Percentiles rank a stretch among this genome's conserved stretches.
Evolutionary conservation across 192 early-diverging fungal genomes (phyloP).

Genomic region (Gryganskiella cystojenkinii): DNA sequence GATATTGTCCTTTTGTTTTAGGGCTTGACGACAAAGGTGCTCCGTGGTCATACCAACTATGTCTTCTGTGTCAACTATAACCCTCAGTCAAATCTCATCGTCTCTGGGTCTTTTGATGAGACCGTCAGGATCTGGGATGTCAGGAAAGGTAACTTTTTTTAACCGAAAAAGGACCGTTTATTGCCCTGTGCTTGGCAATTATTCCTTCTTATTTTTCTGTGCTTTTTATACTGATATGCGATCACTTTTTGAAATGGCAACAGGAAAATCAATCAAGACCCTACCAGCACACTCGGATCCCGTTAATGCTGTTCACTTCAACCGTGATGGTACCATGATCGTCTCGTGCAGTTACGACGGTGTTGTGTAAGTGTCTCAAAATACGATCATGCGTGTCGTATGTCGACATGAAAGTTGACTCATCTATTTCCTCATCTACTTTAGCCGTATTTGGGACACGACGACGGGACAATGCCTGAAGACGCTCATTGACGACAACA

Average conservation of each 20-base stretch:
- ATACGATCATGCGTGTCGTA: too few relatives aligned
- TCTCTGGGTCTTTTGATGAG: slow-evolving; percentile 98
- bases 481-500: slow-evolving; percentile 95
- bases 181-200: not conserved
- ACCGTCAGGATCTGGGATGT: slow-evolving; percentile 98
- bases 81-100: slow-evolving; percentile 92
- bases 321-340: slow-evolving; percentile 96
- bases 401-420: too few relatives aligned
- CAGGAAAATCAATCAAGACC: slow-evolving; percentile 88
- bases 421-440: slow-evolving; percentile 2
- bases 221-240: not conserved
- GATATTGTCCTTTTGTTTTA: slow-evolving; percentile 22
- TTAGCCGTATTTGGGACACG: slow-evolving; percentile 98
- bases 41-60: slow-evolving; percentile 95
- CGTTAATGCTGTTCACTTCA: slow-evolving; percentile 95
- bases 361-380: slow-evolving; percentile 76
- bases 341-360: slow-evolving; percentile 96
- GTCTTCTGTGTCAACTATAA: slow-evolving; percentile 99
- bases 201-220: too few relatives aligned
- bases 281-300: slow-evolving; percentile 97
- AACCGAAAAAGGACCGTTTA: not conserved
- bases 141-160: slow-evolving; percentile 73
- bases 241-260: not conserved
- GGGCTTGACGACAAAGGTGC: slow-evolving; percentile 75
- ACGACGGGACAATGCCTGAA: slow-evolving; percentile 96